Evolutionary conservation across 352 stramenopile genomes (phyloP).

Genomic region (Pythium phragmiticola): DNA sequence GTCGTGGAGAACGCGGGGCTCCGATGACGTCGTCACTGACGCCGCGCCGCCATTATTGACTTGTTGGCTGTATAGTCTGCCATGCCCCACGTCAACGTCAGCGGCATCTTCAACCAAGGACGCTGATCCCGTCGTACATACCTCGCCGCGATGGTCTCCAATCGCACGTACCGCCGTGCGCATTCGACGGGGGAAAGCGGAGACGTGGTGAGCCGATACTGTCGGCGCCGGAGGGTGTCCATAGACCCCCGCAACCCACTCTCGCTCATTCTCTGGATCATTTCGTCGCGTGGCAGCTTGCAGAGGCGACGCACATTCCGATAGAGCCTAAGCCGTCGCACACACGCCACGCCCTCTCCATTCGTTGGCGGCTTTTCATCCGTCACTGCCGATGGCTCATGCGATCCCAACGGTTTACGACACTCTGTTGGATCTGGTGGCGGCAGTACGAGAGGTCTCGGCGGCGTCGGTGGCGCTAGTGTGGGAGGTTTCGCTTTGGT

Average conservation of each 20-base stretch:
- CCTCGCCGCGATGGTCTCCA: conserved; percentile 20
- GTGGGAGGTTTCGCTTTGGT: neutral
- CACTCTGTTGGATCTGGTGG: neutral
- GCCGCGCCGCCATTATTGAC: neutral
- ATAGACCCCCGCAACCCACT: neutral
- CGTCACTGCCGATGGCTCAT: neutral
- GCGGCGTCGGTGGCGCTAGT: neutral
- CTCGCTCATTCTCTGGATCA: neutral
- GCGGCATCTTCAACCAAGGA: too few species aligned
- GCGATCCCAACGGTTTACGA: neutral
- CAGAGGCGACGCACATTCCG: conserved; percentile 3
- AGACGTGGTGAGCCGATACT: neutral
- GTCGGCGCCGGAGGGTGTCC: neutral
- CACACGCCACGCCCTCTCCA: neutral
- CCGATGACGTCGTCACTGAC: neutral
- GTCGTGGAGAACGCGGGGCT: conserved; percentile 6
- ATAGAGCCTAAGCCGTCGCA: conserved; percentile 7
- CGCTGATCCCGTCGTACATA: neutral
- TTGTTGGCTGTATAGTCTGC: neutral
- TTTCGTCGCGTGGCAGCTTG: neutral
- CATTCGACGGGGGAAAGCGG: neutral
- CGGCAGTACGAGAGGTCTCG: neutral
- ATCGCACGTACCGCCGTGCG: conserved; percentile 3
- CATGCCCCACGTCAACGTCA: neutral
- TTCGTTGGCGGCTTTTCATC: neutral